A percentile compares a stretch with the other conserved stretches of the same genome.
Evolutionary conservation across 1,284 basidiomycete genomes (phyloP).

Genomic region (Puccinia brachypodii): DNA sequence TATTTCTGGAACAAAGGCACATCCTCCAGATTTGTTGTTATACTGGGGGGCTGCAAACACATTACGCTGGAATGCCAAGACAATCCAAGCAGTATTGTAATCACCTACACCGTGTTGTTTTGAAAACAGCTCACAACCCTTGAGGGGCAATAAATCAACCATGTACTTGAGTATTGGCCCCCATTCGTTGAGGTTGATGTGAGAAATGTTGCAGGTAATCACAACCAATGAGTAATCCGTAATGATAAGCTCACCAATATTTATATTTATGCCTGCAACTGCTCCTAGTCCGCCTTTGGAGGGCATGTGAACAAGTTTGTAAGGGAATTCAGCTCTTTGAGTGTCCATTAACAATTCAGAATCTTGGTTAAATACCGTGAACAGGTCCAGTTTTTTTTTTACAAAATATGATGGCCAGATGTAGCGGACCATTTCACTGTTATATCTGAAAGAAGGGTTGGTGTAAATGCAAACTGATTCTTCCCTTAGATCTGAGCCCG

Average conservation of each 20-base stretch:
- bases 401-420: conserved; percentile 16
- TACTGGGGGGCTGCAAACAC: conserved; percentile 23
- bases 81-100: conserved; percentile 3
- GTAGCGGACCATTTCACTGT: conserved; percentile 34
- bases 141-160: conserved; percentile 32
- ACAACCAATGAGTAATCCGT: conserved; percentile 26
- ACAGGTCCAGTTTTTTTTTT: background rate
- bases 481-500: background rate
- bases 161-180: conserved; percentile 21
- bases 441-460: conserved; percentile 13
- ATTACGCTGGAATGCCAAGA: conserved; percentile 28
- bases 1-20: conserved; percentile 35
- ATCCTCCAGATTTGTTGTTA: conserved; percentile 8
- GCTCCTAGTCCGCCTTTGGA: conserved; percentile 33
- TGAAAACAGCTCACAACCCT: conserved; percentile 29
- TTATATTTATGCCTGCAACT: conserved; percentile 3
- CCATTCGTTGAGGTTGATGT: background rate
- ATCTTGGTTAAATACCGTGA: conserved; percentile 8
- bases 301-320: conserved; percentile 22
- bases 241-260: conserved; percentile 11
- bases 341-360: conserved; percentile 1
- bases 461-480: conserved; percentile 26
- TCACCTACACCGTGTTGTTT: conserved; percentile 39
- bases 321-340: conserved; percentile 6
- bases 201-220: background rate